These are phyloP conservation scores for Naegleria lovaniensis DNA, from an alignment of 208 protist species.

Conservation along the genomic window DNA sequence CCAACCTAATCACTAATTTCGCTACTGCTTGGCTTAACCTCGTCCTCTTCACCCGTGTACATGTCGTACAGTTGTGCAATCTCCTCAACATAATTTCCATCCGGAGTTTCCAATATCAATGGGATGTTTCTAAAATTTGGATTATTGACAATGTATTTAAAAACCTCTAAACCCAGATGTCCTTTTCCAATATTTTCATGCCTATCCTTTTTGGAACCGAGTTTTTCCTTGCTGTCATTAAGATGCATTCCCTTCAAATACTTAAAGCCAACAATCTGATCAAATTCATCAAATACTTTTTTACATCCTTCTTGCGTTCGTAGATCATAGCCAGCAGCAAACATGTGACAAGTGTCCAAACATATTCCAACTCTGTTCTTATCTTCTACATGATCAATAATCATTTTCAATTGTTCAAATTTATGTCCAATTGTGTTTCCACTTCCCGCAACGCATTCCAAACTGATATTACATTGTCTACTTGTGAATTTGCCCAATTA, in stretches of 20 bases:
- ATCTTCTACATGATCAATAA: slow-evolving; percentile 41
- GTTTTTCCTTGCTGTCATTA: slow-evolving; percentile 43
- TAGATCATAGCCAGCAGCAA: slow-evolving; percentile 49
- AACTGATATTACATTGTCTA: slow-evolving; percentile 30
- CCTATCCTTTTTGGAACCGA: slow-evolving; percentile 30
- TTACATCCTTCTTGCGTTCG: slow-evolving; percentile 21
- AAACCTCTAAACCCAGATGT: slow-evolving; percentile 32
- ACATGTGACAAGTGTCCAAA: slow-evolving; percentile 52
- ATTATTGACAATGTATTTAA: slow-evolving; percentile 43
- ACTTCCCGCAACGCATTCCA: slow-evolving; percentile 44
- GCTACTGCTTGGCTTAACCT: not conserved
- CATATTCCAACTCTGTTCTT: slow-evolving; percentile 46
- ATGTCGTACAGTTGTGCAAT: not conserved
- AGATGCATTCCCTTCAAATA: slow-evolving; percentile 47
- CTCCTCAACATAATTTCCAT: not conserved
- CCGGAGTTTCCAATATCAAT: slow-evolving; percentile 44
- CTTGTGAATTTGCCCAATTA: slow-evolving; percentile 33
- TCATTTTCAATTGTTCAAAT: slow-evolving; percentile 44
- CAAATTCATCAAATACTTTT: slow-evolving; percentile 38
- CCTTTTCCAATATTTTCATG: slow-evolving; percentile 47
- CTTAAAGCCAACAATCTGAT: slow-evolving; percentile 44
- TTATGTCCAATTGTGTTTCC: slow-evolving; percentile 38
- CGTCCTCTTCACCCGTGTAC: not conserved
- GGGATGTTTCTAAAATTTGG: slow-evolving; percentile 39
- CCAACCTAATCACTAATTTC: no score